Percentiles rank a stretch among this genome's conserved stretches.
Conservation (phyloP, 441 rosid species). For the Arabidopsis hybrid region DNA sequence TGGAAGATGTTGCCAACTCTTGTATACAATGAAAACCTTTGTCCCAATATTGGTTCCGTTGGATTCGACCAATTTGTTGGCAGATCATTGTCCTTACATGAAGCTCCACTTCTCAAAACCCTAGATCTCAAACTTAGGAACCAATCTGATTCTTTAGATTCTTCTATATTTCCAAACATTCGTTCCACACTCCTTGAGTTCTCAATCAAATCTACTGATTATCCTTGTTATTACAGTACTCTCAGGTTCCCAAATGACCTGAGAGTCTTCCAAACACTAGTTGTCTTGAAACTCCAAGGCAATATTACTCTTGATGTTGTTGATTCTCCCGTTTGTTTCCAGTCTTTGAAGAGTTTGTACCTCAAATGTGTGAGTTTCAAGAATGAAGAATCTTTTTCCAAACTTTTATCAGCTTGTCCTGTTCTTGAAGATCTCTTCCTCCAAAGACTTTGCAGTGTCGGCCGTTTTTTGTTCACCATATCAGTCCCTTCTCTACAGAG, state of each 20-base stretch:
- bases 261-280: neutral
- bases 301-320: neutral
- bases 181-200: neutral
- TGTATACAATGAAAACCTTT: neutral
- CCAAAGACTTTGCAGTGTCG: neutral
- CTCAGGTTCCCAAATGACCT: neutral
- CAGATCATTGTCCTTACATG: neutral
- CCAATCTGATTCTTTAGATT: neutral
- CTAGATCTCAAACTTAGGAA: slow-evolving; percentile 1
- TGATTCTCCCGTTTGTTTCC: slow-evolving; percentile 2
- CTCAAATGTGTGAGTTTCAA: neutral
- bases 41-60: neutral
- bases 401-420: neutral
- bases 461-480: neutral
- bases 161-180: neutral
- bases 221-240: neutral
- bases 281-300: slow-evolving; percentile 3
- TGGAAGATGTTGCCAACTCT: neutral
- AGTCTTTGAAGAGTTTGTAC: neutral
- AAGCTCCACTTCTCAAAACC: slow-evolving; percentile 12
- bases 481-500: slow-evolving; percentile 29
- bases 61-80: slow-evolving; percentile 1
- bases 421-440: slow-evolving; percentile 12
- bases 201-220: neutral
- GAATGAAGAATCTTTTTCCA: neutral